Conservation (phyloP, 2,329 filamentous ascomycete genomes). For the Xylariaceae sp. region DNA sequence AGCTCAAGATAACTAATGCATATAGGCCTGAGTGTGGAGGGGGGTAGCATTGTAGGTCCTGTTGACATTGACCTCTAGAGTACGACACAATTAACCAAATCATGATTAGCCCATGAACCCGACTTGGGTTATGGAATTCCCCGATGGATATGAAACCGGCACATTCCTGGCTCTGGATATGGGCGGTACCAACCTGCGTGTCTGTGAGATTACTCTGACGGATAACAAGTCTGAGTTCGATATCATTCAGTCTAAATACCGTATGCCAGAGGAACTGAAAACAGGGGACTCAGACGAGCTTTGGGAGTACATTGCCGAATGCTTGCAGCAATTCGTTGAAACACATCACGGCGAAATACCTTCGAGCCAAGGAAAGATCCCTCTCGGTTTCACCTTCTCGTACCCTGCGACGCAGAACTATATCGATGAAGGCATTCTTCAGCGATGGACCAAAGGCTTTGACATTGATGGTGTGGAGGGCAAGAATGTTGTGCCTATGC, state of each 20-base stretch:
- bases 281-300: slow-evolving; percentile 83
- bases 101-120: slow-evolving; percentile 86
- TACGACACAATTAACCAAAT: slow-evolving; percentile 18
- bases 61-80: neutral
- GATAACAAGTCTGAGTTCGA: slow-evolving; percentile 90
- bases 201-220: slow-evolving; percentile 90
- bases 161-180: slow-evolving; percentile 92
- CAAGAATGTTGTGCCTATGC: slow-evolving; percentile 85
- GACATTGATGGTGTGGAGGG: slow-evolving; percentile 93
- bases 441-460: slow-evolving; percentile 98
- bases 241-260: slow-evolving; percentile 95
- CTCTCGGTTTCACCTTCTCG: slow-evolving; percentile 94
- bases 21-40: slow-evolving; percentile 80
- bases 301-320: slow-evolving; percentile 95
- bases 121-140: slow-evolving; percentile 92
- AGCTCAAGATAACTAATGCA: slow-evolving; percentile 14
- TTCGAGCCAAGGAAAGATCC: slow-evolving; percentile 66
- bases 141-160: slow-evolving; percentile 84
- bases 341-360: slow-evolving; percentile 75
- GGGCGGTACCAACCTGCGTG: slow-evolving; percentile 94
- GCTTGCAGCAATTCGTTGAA: slow-evolving; percentile 87
- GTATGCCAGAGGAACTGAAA: slow-evolving; percentile 92
- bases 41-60: slow-evolving; percentile 84
- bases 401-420: slow-evolving; percentile 93
- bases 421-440: slow-evolving; percentile 89